Conservation (phyloP, 2,329 filamentous ascomycete genomes). For the Aspergillus carbonarius region DNA sequence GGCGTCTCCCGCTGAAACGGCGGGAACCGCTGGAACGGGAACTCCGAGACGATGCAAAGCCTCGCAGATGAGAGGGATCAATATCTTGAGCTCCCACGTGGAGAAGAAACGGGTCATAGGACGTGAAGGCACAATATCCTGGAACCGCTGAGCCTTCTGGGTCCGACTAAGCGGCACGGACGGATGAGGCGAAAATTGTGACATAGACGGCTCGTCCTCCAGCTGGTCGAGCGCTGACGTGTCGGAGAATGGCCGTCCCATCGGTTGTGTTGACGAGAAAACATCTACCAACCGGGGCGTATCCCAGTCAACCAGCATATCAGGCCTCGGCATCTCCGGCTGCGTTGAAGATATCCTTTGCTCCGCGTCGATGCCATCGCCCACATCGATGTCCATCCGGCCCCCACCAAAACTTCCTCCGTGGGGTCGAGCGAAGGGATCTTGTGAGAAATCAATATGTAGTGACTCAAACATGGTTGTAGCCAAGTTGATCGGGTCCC, state of each 20-base stretch:
- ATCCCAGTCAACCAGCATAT: conserved; percentile 85
- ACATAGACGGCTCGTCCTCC: conserved; percentile 78
- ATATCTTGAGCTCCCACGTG: conserved; percentile 68
- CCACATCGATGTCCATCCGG: conserved; percentile 69
- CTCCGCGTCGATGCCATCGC: conserved; percentile 39
- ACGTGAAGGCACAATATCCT: conserved; percentile 85
- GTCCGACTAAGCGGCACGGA: conserved; percentile 80
- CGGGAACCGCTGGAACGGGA: conserved; percentile 57
- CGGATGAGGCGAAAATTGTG: conserved; percentile 78
- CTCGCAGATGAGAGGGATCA: conserved; percentile 76
- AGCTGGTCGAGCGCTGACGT: conserved; percentile 61
- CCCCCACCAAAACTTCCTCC: conserved; percentile 45
- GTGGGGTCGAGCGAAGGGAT: conserved; percentile 54
- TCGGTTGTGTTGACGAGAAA: conserved; percentile 50
- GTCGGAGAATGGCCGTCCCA: conserved; percentile 34
- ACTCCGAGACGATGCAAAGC: conserved; percentile 84
- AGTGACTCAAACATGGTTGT: conserved; percentile 92
- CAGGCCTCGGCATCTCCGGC: conserved; percentile 72
- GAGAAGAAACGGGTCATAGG: conserved; percentile 92
- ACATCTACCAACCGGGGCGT: conserved; percentile 59
- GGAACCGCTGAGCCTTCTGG: conserved; percentile 83
- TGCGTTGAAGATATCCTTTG: conserved; percentile 74
- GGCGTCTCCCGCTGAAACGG: conserved; percentile 49
- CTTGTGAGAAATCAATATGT: conserved; percentile 78
- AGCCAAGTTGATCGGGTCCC: conserved; percentile 80